These are phyloP conservation scores for Lonicera japonica DNA, from an alignment of 129 eudicot genomes.

Conservation along the genomic window DNA sequence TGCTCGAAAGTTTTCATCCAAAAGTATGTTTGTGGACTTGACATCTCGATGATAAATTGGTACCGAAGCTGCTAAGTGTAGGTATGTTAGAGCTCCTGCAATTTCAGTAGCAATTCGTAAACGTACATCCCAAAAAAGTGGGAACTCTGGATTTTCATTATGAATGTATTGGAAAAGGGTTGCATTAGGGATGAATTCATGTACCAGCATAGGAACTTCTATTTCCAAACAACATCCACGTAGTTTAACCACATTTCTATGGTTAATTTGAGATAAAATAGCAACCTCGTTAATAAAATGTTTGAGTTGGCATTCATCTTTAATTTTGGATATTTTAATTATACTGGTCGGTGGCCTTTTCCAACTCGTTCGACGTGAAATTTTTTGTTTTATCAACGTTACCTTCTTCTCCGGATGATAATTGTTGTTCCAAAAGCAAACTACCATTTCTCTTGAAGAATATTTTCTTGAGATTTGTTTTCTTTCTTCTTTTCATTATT, in stretches of 20 bases:
- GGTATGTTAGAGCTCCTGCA: slow-evolving; percentile 22
- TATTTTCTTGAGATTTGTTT: background rate
- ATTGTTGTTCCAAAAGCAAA: slow-evolving; percentile 24
- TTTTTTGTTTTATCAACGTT: slow-evolving; percentile 13
- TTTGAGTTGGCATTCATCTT: slow-evolving; percentile 13
- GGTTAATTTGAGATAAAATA: slow-evolving; percentile 22
- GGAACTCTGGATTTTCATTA: background rate
- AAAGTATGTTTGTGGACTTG: slow-evolving; percentile 24
- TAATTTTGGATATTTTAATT: slow-evolving; percentile 22
- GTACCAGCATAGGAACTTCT: slow-evolving; percentile 24
- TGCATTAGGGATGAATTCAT: slow-evolving; percentile 30
- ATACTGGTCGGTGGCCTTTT: slow-evolving; percentile 24
- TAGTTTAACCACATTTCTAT: slow-evolving; percentile 27
- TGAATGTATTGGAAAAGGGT: slow-evolving; percentile 25
- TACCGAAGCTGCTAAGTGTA: slow-evolving; percentile 20
- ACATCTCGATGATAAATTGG: slow-evolving; percentile 30
- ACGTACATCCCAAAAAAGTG: slow-evolving; percentile 16
- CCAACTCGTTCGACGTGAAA: slow-evolving; percentile 24
- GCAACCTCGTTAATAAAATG: slow-evolving; percentile 27
- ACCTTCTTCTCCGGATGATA: slow-evolving; percentile 11
- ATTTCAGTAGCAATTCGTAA: slow-evolving; percentile 23
- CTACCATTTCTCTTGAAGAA: slow-evolving; percentile 28
- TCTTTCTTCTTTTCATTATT: slow-evolving; percentile 3
- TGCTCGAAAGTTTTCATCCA: slow-evolving; percentile 25
- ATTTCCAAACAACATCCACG: slow-evolving; percentile 31